phyloP scores from a whole-genome alignment of 139 green algal genomes.

The Coelastrella sp. region DNA sequence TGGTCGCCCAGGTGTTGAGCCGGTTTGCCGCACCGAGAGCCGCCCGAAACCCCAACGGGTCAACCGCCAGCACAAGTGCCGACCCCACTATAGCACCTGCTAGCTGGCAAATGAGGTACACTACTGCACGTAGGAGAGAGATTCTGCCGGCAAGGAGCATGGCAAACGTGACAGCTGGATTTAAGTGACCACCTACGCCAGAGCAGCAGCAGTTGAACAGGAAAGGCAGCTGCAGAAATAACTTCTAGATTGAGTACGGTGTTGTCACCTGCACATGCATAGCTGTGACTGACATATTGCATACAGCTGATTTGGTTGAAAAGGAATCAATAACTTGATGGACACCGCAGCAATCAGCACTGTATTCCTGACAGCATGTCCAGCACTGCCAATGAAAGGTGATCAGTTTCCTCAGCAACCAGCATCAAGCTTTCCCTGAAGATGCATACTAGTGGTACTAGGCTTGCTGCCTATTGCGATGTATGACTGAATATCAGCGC shows the following conservation, averaged over 20 bases:
- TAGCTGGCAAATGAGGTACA: constrained; percentile 17
- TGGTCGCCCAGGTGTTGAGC: neutral
- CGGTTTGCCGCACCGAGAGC: constrained; percentile 29
- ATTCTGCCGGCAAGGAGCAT: constrained; percentile 10
- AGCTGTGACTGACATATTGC: no score
- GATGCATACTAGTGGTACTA: no score
- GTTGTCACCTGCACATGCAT: no score
- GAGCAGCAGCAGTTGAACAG: neutral
- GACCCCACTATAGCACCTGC: constrained; percentile 32
- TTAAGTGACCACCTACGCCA: constrained; percentile 2
- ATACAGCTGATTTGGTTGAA: no score
- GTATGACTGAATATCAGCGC: neutral
- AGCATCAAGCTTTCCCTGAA: no score
- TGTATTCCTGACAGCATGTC: no score
- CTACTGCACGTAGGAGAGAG: neutral
- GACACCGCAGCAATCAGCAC: no score
- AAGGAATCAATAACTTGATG: no score
- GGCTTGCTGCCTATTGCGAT: no score
- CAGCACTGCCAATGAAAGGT: no score
- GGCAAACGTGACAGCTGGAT: constrained; percentile 23
- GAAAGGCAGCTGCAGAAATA: neutral
- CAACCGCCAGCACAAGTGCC: constrained; percentile 16
- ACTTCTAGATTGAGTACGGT: no score
- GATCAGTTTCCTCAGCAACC: no score
- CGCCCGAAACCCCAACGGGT: neutral